Evolutionary conservation across 345 rosid genomes (phyloP), one percentile per base, ranked within the genome.

Genomic region (Erucastrum elatum): DNA sequence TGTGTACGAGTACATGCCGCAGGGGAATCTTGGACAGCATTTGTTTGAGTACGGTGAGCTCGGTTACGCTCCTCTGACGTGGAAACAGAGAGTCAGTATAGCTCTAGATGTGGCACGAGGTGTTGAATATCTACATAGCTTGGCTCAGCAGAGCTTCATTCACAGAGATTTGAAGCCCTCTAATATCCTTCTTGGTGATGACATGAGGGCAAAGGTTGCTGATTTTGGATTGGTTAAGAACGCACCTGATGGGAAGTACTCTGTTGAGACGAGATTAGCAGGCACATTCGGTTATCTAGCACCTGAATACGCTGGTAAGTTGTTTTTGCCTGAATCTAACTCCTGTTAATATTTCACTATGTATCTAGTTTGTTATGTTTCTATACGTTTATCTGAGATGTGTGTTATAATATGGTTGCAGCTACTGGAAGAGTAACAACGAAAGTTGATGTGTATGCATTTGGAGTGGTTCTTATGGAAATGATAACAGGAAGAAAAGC

Each of bases 261-360:
- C 98, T 3, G 83, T 91, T 37, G 96, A 90, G 81, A 94, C 98
- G 17, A 84, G 89, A 70, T 83, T 94, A 85, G 98, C 98, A 6
- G 98, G 98, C 70, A 94, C 97, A 8, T 94, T 94, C 59, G 98
- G 98, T 59, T 94, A 94, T 83, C 91, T 94, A 68, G 98, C 98
- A 5, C 98, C 98, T 10, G 98, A 94, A 76, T 94, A 94, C 75
- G 98, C 98, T 44, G 93, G 98, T 91, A 82, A 64, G 91, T 71
- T 58, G 12, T 69, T 63, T 46, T 6, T 70, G 64, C 70, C 10
- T n/a, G 66, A 21, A 8, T 15, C 59, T 16, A 15, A 53, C 4
- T 63, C 58, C 7, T 51, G 63, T 81, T 58, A 58, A 9, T 21
- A 21, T 33, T 37, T 49, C 46, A 49, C 56, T 1, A 49, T 49